These are phyloP conservation scores for Arthrinium phaeospermum DNA, from an alignment of 2,329 filamentous ascomycete species.

Conservation along the genomic window DNA sequence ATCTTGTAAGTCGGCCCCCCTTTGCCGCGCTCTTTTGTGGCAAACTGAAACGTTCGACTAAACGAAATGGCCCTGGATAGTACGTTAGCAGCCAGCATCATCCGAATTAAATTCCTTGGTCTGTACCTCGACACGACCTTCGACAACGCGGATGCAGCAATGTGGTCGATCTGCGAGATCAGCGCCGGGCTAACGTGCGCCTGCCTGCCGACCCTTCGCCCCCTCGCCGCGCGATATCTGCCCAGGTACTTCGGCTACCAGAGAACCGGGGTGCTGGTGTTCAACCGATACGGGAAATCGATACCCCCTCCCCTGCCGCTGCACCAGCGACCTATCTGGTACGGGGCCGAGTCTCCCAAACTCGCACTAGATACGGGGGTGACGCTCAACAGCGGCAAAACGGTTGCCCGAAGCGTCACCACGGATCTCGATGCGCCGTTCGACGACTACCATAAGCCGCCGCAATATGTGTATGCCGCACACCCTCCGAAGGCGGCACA, in stretches of 20 bases:
- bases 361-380: neutral
- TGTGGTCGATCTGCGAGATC: slow-evolving; percentile 15
- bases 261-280: neutral
- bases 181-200: neutral
- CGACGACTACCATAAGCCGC: neutral
- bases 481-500: neutral
- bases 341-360: neutral
- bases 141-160: slow-evolving; percentile 1
- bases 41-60: neutral
- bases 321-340: neutral
- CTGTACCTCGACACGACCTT: neutral
- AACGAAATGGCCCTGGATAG: neutral
- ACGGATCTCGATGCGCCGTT: neutral
- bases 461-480: neutral
- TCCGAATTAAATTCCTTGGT: neutral
- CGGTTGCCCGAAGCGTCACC: neutral
- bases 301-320: neutral
- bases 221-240: neutral
- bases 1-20: slow-evolving; percentile 13
- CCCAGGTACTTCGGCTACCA: neutral
- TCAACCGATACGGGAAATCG: neutral
- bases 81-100: neutral
- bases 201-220: slow-evolving; percentile 10
- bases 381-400: neutral
- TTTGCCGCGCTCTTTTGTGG: neutral